A percentile compares a stretch with the other conserved stretches of the same genome.
phyloP scores from a whole-genome alignment of 2,329 filamentous ascomycete species.

The Epichloe aotearoae region DNA sequence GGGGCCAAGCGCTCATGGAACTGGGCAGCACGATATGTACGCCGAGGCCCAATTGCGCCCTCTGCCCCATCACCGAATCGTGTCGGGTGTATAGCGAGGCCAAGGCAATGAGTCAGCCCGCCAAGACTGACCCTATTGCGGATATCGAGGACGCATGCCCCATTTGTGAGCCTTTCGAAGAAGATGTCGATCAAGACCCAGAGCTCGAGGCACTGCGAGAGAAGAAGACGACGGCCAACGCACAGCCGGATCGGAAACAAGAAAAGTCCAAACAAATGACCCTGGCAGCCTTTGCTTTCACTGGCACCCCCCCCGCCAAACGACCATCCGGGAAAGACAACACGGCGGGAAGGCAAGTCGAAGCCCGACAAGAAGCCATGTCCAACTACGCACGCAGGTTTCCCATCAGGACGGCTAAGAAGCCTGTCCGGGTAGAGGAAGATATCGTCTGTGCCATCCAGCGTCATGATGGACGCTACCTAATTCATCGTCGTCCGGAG shows the following conservation, averaged over 20 bases:
- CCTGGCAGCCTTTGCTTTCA: slow-evolving; percentile 24
- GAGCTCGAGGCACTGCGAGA: slow-evolving; percentile 6
- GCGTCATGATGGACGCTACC: slow-evolving; percentile 28
- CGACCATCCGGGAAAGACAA: not conserved
- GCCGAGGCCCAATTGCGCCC: slow-evolving; percentile 42
- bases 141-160: slow-evolving; percentile 40
- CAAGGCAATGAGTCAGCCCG: slow-evolving; percentile 17
- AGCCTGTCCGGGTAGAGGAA: slow-evolving; percentile 37
- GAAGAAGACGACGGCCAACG: not conserved
- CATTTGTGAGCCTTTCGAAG: slow-evolving; percentile 34
- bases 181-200: slow-evolving; percentile 15
- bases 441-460: slow-evolving; percentile 40
- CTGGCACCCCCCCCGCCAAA: slow-evolving; percentile 5
- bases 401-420: slow-evolving; percentile 37
- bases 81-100: slow-evolving; percentile 39
- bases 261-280: slow-evolving; percentile 16
- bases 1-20: slow-evolving; percentile 55
- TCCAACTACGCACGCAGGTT: slow-evolving; percentile 35
- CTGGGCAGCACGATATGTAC: slow-evolving; percentile 49
- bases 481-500: slow-evolving; percentile 36
- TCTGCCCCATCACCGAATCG: slow-evolving; percentile 36
- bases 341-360: slow-evolving; percentile 4
- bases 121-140: slow-evolving; percentile 6
- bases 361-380: slow-evolving; percentile 22
- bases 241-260: slow-evolving; percentile 7